Evolutionary conservation across 2,329 filamentous ascomycete species (phyloP).

Genomic region (Cephalotrichum gorgonifer): DNA sequence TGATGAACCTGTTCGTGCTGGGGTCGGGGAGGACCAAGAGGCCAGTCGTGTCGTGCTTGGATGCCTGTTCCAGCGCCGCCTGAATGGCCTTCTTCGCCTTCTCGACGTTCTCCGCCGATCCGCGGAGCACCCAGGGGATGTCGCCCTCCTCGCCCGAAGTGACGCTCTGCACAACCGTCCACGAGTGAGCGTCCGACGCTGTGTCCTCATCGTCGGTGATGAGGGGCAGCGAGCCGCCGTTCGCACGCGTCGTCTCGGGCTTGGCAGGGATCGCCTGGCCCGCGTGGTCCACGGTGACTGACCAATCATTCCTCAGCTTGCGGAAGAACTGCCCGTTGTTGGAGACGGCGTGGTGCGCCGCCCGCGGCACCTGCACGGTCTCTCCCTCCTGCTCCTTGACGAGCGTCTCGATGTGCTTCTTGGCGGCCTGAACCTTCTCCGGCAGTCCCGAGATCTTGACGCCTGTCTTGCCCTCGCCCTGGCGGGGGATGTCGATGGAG

Average conservation of each 20-base stretch:
- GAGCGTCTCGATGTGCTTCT: slow-evolving; percentile 69
- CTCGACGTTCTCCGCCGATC: slow-evolving; percentile 64
- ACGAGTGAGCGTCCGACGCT: slow-evolving; percentile 61
- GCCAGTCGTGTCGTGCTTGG: slow-evolving; percentile 62
- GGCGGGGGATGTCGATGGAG: slow-evolving; percentile 80
- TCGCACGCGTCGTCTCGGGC: slow-evolving; percentile 45
- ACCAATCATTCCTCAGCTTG: slow-evolving; percentile 71
- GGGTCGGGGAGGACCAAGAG: slow-evolving; percentile 88
- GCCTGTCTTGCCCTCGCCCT: slow-evolving; percentile 72
- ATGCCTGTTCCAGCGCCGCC: slow-evolving; percentile 61
- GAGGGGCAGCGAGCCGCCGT: slow-evolving; percentile 62
- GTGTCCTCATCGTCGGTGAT: slow-evolving; percentile 77
- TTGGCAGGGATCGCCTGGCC: slow-evolving; percentile 68
- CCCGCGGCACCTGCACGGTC: slow-evolving; percentile 72
- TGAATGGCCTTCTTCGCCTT: slow-evolving; percentile 71
- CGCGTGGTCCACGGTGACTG: slow-evolving; percentile 85
- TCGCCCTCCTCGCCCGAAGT: slow-evolving; percentile 51
- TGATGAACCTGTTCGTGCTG: slow-evolving; percentile 78
- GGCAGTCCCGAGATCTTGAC: slow-evolving; percentile 79
- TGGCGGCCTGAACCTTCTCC: slow-evolving; percentile 72
- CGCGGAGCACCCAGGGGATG: slow-evolving; percentile 84
- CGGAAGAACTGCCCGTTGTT: slow-evolving; percentile 94
- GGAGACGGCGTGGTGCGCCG: slow-evolving; percentile 72
- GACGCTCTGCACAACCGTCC: slow-evolving; percentile 62
- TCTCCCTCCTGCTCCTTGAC: slow-evolving; percentile 83